A percentile compares a stretch with the other conserved stretches of the same genome.
These are phyloP conservation scores for Aspergillus haitiensis DNA, from an alignment of 495 filamentous ascomycete genomes.

Conservation along the genomic window DNA sequence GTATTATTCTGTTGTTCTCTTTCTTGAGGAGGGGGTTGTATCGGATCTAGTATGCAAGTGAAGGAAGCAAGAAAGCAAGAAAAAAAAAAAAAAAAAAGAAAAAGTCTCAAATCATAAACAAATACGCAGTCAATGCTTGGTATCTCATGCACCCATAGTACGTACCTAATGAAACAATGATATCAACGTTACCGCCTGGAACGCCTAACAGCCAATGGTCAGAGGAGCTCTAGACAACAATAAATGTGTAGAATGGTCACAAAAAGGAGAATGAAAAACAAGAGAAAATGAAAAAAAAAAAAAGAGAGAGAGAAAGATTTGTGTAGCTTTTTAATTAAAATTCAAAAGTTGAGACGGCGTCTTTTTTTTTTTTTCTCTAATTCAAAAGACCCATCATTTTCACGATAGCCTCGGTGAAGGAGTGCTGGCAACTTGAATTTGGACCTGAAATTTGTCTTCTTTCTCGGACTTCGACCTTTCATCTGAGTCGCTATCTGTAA, in stretches of 20 bases:
- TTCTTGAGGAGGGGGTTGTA: not conserved
- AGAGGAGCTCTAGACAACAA: constrained; percentile 10
- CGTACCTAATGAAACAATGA: not conserved
- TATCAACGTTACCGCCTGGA: constrained; percentile 6
- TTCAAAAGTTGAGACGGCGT: too few species aligned
- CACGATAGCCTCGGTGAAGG: constrained; percentile 3
- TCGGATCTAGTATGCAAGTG: not conserved
- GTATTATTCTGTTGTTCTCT: too few species aligned
- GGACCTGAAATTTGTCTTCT: not conserved
- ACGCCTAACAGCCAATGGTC: constrained; percentile 11
- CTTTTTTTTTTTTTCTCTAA: not conserved
- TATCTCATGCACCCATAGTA: constrained; percentile 33
- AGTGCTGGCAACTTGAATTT: constrained; percentile 8
- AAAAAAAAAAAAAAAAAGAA: constrained; percentile 4
- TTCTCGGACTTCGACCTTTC: not conserved
- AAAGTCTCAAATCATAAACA: constrained; percentile 14
- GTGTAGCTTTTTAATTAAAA: too few species aligned
- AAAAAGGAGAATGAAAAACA: not conserved
- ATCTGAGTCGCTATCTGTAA: constrained; percentile 7
- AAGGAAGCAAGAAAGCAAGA: not conserved
- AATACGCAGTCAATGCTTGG: constrained; percentile 26
- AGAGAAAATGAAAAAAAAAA: not conserved
- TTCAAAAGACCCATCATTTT: not conserved
- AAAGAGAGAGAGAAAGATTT: not conserved
- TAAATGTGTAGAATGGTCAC: not conserved